Percentiles rank a stretch among this genome's conserved stretches.
phyloP scores from a whole-genome alignment of 345 rosid genomes.

The Eucalyptus curtisii region DNA sequence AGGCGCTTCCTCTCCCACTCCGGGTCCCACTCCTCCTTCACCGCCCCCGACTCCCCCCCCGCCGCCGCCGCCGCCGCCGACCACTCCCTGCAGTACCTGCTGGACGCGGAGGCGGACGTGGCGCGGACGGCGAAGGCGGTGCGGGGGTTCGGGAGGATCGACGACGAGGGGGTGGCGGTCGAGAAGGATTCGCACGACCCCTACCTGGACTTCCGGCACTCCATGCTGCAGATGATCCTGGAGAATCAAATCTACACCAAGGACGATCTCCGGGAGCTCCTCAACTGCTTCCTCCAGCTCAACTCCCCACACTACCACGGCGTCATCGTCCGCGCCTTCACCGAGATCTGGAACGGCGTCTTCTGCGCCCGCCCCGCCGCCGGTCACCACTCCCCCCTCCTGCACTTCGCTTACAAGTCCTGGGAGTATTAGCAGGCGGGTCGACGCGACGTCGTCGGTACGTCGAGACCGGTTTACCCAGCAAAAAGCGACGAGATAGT shows the following conservation, averaged over 20 bases:
- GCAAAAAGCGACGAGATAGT: not conserved
- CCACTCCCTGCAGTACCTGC: conserved; percentile 1
- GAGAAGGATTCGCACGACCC: conserved; percentile 96
- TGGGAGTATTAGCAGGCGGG: not conserved
- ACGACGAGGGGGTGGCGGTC: conserved; percentile 67
- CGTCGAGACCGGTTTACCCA: not conserved
- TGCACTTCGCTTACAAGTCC: not conserved
- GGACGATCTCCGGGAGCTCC: conserved; percentile 71
- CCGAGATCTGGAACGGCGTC: conserved; percentile 92
- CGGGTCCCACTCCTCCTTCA: conserved; percentile 2
- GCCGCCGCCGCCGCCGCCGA: not conserved
- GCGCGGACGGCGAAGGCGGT: conserved; percentile 12
- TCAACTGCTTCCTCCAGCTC: conserved; percentile 74
- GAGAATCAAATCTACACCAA: conserved; percentile 78
- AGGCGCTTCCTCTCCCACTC: not conserved
- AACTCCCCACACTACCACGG: conserved; percentile 77
- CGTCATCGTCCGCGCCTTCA: conserved; percentile 72
- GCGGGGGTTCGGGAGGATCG: conserved; percentile 44
- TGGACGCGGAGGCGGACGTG: conserved; percentile 3
- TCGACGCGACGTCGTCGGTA: not conserved
- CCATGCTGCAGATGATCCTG: conserved; percentile 95
- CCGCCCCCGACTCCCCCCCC: not conserved
- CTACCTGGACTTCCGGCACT: conserved; percentile 72
- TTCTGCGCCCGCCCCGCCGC: conserved; percentile 21
- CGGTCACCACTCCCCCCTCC: not conserved